Base-by-base conservation (phyloP, 140 eudicot species). In the Erigeron philadelphicus region DNA sequence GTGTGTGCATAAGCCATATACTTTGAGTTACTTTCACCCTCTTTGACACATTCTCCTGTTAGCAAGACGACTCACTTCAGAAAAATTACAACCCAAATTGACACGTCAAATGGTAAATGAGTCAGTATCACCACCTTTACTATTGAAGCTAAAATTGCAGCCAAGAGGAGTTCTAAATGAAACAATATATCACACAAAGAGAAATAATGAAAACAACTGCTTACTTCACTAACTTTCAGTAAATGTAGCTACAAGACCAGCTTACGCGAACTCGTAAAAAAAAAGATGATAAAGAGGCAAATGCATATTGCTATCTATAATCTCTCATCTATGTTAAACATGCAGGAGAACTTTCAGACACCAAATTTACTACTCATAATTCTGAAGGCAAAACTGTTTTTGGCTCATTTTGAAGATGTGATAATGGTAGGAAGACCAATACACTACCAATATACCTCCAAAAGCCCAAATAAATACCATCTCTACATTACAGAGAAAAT, bases 211-310 rank as follows among this genome's bases (percentile, higher is more conserved):
- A 18, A 44, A 53, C 19, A 43, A 23, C 38, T 31, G 38, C 3
- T 11, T n/a, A 35, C 15, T 38, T 72, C 41, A 52, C 71, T n/a
- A 54, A 40, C 63, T 48, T 49, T 18, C 11, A 72, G 77, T 40
- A 62, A 61, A 41, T 62, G 16, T 63, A 72, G 68, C 67, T 61
- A 61, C 76, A 72, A 72, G 68, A 15, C 38, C 67, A 9, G 41
- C 15, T 21, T n/a, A 42, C 38, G 42, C n/a, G 38, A 31, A 31
- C 38, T 31, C 38, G 4, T 1, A 31, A 31, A 31, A 31, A 31
- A 3, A 31, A 2, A 3, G 38, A 31, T 5, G 3, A 31, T 31
- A 31, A 31, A 31, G 38, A 31, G 38, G 38, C 38, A 31, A 31
- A 31, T 31, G 38, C 38, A 31, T 31, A 31, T 31, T 31, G 38